Evolutionary conservation across 2,329 filamentous ascomycete species (phyloP).

Genomic region (Ceratocystis diversiconidia): DNA sequence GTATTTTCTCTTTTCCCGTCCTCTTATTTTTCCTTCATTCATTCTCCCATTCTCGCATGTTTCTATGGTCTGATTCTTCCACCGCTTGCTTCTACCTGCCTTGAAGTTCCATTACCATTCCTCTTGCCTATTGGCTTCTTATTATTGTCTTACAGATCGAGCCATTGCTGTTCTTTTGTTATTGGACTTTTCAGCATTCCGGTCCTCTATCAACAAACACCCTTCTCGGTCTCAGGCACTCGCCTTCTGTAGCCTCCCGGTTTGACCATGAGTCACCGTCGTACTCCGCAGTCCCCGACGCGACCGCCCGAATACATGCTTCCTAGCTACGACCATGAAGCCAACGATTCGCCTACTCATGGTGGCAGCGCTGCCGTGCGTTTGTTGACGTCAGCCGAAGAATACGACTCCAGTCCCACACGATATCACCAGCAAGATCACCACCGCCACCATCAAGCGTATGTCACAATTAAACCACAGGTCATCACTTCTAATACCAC

Average conservation of each 20-base stretch:
- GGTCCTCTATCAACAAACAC: background rate
- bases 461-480: constrained; percentile 26
- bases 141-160: background rate
- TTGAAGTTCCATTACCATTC: background rate
- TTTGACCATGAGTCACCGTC: constrained; percentile 15
- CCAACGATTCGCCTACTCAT: constrained; percentile 31
- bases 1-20: background rate
- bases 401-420: constrained; percentile 26
- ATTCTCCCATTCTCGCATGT: background rate
- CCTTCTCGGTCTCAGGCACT: background rate
- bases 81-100: background rate
- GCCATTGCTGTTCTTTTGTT: background rate
- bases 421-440: constrained; percentile 23
- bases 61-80: background rate
- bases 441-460: constrained; percentile 30
- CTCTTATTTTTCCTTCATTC: background rate
- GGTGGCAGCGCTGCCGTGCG: constrained; percentile 40
- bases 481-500: background rate
- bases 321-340: constrained; percentile 40
- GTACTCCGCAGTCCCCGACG: constrained; percentile 27
- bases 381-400: constrained; percentile 49
- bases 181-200: background rate
- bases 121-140: background rate
- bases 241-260: background rate
- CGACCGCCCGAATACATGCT: constrained; percentile 44